Evolutionary conservation across 495 filamentous ascomycete species (phyloP), one percentile per base, ranked within the genome.

Genomic region (Hamigera avellanea): DNA sequence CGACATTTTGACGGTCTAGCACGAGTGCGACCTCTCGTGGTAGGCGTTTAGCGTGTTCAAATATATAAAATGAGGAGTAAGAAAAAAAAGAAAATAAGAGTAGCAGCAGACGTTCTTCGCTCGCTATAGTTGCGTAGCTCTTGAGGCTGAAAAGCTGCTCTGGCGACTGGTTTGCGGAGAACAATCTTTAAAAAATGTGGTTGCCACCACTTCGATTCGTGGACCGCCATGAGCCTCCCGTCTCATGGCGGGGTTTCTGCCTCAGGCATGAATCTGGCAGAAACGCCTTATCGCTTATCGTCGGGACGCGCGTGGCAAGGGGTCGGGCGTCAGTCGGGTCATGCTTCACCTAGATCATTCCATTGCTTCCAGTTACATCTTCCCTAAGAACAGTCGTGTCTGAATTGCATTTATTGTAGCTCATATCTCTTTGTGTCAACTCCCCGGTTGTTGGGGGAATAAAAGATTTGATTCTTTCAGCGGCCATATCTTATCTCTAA

Each of bases 1-100:
- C 71, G 87, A 70, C 87, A 95, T 95, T 43, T 62, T 86, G 72
- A 60, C 60, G 54, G 46, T 43, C 40, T 37, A 25, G 46, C 39
- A 46, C 44, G 42, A 48, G 47, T 23, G 41, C 36, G 23, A 41
- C 44, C 40, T 42, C 43, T 48, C 44, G 44, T 41, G 43, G 14
- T 33, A 40, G 37, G 40, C 15, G 32, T 40, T 36, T 43, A 35
- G 36, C 37, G 26, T 39, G 28, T 39, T 37, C 36, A 43, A 30
- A 21, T 26, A 46, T 32, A 18, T 33, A 33, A 36, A 42, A 38
- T 1, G 25, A 13, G 17, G 17, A 27, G 32, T 15, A 14, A 1
- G 33, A n/a, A 26, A 32, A 34, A 10, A 35, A 39, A 6, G 29
- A n/a, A 38, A 39, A 32, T 23, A 23, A 33, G 21, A 23, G 21